Evolutionary conservation across 495 filamentous ascomycete genomes (phyloP).

Genomic region (Aspergillus heteromorphus): DNA sequence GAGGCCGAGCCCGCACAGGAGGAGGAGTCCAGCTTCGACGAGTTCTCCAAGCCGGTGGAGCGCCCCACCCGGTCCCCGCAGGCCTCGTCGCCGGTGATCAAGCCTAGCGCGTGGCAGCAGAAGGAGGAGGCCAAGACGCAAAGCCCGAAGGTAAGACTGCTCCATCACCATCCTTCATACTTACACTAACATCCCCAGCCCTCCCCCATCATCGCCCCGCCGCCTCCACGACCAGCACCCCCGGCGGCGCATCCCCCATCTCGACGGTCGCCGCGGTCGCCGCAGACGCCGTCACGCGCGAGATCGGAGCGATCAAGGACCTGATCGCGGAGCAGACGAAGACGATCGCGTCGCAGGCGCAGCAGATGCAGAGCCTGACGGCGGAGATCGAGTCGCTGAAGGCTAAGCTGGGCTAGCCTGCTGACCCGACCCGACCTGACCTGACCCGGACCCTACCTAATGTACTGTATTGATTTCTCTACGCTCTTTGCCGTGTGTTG

Average conservation of each 20-base stretch:
- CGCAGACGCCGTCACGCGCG: conserved; percentile 27
- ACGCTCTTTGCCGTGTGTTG: neutral
- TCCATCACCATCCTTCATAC: too few relatives aligned
- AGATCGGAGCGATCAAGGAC: conserved; percentile 42
- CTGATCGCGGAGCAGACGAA: conserved; percentile 42
- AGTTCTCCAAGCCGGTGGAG: conserved; percentile 62
- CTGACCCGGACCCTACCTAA: neutral
- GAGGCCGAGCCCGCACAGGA: conserved; percentile 54
- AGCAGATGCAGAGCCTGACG: conserved; percentile 40
- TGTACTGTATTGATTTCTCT: neutral
- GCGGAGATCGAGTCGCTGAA: conserved; percentile 44
- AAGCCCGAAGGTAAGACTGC: conserved; percentile 13
- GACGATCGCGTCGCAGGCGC: conserved; percentile 39
- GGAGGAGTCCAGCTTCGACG: conserved; percentile 77
- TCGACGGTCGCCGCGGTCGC: conserved; percentile 13
- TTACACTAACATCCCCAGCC: neutral
- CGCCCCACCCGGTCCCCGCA: conserved; percentile 32
- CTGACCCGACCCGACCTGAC: neutral
- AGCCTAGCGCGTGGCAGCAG: conserved; percentile 29
- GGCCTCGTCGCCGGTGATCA: conserved; percentile 29
- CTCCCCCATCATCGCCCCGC: conserved; percentile 9
- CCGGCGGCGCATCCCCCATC: conserved; percentile 16
- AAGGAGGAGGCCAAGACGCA: conserved; percentile 28
- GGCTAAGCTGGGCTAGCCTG: conserved; percentile 31
- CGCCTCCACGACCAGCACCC: conserved; percentile 17